Conservation (phyloP, 2,329 filamentous ascomycete species). For the Fusarium siculi region DNA sequence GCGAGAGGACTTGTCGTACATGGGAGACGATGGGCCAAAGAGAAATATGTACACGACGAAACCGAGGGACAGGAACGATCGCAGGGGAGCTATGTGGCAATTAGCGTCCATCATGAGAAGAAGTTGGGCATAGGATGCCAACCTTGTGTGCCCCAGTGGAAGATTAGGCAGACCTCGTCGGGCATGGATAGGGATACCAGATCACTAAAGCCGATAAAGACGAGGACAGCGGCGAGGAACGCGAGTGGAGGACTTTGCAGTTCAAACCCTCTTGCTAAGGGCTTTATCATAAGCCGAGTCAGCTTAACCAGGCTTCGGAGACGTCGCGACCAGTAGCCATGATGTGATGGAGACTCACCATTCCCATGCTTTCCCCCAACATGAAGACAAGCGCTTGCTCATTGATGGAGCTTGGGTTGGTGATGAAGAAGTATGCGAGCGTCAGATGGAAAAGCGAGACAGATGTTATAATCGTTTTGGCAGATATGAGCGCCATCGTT, state of each 20-base stretch:
- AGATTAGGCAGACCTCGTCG: slow-evolving; percentile 71
- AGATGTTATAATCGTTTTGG: slow-evolving; percentile 81
- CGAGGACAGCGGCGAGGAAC: slow-evolving; percentile 76
- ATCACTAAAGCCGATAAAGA: slow-evolving; percentile 69
- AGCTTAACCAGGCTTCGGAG: not conserved
- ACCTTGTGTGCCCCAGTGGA: slow-evolving; percentile 75
- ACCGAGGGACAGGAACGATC: slow-evolving; percentile 70
- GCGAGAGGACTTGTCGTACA: slow-evolving; percentile 51
- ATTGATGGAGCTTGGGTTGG: slow-evolving; percentile 75
- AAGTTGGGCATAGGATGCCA: slow-evolving; percentile 53
- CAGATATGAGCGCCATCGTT: slow-evolving; percentile 83
- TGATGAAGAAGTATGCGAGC: slow-evolving; percentile 84
- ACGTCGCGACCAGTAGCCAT: not conserved
- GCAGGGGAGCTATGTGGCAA: slow-evolving; percentile 66
- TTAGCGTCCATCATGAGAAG: slow-evolving; percentile 32
- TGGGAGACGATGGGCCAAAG: slow-evolving; percentile 63
- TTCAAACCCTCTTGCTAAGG: slow-evolving; percentile 72
- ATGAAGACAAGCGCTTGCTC: slow-evolving; percentile 85
- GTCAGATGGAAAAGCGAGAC: slow-evolving; percentile 87
- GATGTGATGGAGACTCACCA: slow-evolving; percentile 66
- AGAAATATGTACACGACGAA: slow-evolving; percentile 73
- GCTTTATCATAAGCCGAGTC: slow-evolving; percentile 16
- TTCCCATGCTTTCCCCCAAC: slow-evolving; percentile 83
- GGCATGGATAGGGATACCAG: slow-evolving; percentile 73
- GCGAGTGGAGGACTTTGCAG: slow-evolving; percentile 76